Evolutionary conservation across 2,329 filamentous ascomycete species (phyloP), one percentile per base, ranked within the genome.

Genomic region (Botrytis pseudocinerea): DNA sequence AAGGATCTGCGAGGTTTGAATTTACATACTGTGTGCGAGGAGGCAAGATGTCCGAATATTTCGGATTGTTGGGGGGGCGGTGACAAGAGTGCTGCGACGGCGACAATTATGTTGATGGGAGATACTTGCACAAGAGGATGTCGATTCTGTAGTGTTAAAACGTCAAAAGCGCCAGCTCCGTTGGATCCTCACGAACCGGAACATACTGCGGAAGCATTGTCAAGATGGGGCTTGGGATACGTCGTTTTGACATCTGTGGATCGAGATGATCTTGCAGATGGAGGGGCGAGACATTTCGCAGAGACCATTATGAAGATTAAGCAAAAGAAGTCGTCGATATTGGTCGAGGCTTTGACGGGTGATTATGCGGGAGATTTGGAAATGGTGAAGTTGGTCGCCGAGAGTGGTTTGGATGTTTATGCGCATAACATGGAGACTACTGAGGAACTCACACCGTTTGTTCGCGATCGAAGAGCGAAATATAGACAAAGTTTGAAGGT

Each of bases 51-150:
- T 83, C 96, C 96, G 75, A 99, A 99, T 83, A 97, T 99, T 75
- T 94, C 92, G 76, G 95, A 98, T 82, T 99, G 96, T 85, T 99
- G 96, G 96, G 96, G 96, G 75, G 96, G 96, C 48, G 90, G 87
- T 80, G 90, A 92, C 82, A 97, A 97, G 85, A 91, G 90, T 77
- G 92, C 94, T 40, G 96, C 96, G 7, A 99, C 96, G 46, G 96
- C 96, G 3, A 99, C 96, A 18, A 98, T 99, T 83, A 99, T 99
- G 96, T 85, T 99, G 65, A 98, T 98, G 95, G 96, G 96, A 76
- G 96, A 99, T 82, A 98, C 95, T 14, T 99, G 96, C 83, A 99
- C 96, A 28, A 89, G 96, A 74, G 96, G 95, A 28, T 99, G 96
- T 83, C 90, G 96, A 70, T 99, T 99, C 86, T 99, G 96, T 87